Base-by-base conservation (phyloP, 169 alveolate species). In the Plasmodium fragile region DNA sequence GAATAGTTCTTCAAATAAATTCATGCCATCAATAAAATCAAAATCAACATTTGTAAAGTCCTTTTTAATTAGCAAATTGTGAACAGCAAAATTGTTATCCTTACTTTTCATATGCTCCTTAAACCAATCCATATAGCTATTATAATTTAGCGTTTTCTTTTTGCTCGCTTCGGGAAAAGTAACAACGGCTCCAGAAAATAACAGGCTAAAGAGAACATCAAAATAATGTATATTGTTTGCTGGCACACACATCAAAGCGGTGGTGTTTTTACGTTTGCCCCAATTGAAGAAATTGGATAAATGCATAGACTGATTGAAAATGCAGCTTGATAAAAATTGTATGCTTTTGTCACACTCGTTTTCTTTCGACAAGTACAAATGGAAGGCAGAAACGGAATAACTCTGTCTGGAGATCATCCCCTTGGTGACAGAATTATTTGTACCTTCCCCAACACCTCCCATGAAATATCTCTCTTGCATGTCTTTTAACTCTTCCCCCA, bases 311-410 rank as follows among this genome's bases (percentile, higher is more conserved):
- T 89, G 94, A 4, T 89, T 52, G 30, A 55, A 89, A 78, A 89
- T 28, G 36, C 71, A 28, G 7, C 91, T 78, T 13, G 81, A 79
- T 28, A 34, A 30, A 69, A 89, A 89, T 71, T 89, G 43, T 78
- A 89, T 49, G 43, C 94, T 89, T 65, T 49, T 77, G 59, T 89
- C 94, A 34, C 94, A 89, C 71, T 89, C 94, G 55, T 89, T 89
- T 69, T 89, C 83, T 79, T 80, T 89, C 4, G 91, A 89, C 43
- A 89, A 89, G 22, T 89, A 89, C 34, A 89, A 36, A 39, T 79
- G 90, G 34, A 89, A 18, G 65, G 69, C 30, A 75, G 36, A 25
- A 4, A 59, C 71, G 6, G 52, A 36, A 65, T 89, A 72, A 65
- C 70, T 22, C 32, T 43, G 30, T n/a, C 32, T 45, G 43, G 53